Percentiles rank a stretch among this genome's conserved stretches.
Evolutionary conservation across 495 filamentous ascomycete species (phyloP).

Genomic region (Daldinia childiae): DNA sequence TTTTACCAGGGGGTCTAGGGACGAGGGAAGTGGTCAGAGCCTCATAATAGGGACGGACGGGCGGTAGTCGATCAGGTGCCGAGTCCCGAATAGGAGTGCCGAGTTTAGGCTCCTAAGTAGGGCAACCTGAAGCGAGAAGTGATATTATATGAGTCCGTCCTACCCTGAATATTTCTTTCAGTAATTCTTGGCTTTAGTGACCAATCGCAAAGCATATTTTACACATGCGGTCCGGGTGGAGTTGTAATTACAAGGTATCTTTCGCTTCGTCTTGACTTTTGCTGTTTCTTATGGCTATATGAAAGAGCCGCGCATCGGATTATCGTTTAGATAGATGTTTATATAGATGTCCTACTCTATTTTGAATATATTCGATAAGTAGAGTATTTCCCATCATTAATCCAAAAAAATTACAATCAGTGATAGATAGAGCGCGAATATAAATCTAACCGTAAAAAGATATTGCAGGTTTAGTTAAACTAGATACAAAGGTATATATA

Average conservation of each 20-base stretch:
- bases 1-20: neutral
- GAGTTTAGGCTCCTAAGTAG: neutral
- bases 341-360: neutral
- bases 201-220: slow-evolving; percentile 9
- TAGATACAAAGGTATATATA: slow-evolving; percentile 42
- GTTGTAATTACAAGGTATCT: neutral
- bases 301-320: neutral
- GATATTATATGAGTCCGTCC: neutral
- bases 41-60: neutral
- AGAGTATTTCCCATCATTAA: neutral
- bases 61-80: neutral
- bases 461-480: slow-evolving; percentile 29
- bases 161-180: neutral
- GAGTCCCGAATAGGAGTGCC: slow-evolving; percentile 7
- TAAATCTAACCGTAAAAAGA: slow-evolving; percentile 21
- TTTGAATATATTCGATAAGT: neutral
- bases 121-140: slow-evolving; percentile 24
- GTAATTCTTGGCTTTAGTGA: neutral
- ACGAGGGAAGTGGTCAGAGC: slow-evolving; percentile 2
- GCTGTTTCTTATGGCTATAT: no score
- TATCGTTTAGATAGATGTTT: neutral
- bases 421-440: neutral
- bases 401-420: neutral
- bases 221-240: slow-evolving; percentile 14
- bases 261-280: neutral